Conservation (phyloP, 2,329 filamentous ascomycete genomes). For the Tothia fuscella region DNA sequence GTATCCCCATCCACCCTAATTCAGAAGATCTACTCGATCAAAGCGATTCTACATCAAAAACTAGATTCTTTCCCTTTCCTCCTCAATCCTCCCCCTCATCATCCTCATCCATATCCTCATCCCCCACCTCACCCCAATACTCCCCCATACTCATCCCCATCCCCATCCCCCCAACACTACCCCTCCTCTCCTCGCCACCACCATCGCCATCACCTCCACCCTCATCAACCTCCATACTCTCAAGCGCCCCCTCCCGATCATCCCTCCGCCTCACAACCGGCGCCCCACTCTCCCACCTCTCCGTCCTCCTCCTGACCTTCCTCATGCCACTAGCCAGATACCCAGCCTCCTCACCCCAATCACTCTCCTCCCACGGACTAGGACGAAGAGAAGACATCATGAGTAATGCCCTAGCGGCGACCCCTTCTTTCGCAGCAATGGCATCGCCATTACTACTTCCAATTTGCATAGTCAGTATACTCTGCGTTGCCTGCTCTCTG, state of each 20-base stretch:
- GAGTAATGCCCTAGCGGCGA: conserved; percentile 3
- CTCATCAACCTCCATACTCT: conserved; percentile 12
- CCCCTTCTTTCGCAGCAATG: background rate
- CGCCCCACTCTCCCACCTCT: conserved; percentile 50
- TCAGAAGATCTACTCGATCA: too few relatives aligned
- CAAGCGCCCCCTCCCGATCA: conserved; percentile 16
- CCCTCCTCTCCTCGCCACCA: background rate
- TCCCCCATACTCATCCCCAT: background rate
- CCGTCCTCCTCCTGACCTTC: conserved; percentile 51
- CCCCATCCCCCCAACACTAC: background rate
- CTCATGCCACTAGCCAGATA: conserved; percentile 10
- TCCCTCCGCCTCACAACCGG: conserved; percentile 15
- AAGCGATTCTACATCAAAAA: too few relatives aligned
- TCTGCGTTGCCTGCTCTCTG: background rate
- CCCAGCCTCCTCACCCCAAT: conserved; percentile 11
- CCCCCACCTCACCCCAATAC: background rate
- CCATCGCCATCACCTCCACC: conserved; percentile 2
- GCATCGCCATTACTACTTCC: too few relatives aligned
- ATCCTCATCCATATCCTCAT: too few relatives aligned
- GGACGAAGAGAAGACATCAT: conserved; percentile 6
- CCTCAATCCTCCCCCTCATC: too few relatives aligned
- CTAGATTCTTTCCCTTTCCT: too few relatives aligned
- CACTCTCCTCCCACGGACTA: conserved; percentile 5
- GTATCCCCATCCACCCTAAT: too few relatives aligned
- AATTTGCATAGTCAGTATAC: background rate